Percentiles rank a stretch among this genome's conserved stretches.
Conservation (phyloP, 805 yeast species). For the Ogataea nonfermentans region DNA sequence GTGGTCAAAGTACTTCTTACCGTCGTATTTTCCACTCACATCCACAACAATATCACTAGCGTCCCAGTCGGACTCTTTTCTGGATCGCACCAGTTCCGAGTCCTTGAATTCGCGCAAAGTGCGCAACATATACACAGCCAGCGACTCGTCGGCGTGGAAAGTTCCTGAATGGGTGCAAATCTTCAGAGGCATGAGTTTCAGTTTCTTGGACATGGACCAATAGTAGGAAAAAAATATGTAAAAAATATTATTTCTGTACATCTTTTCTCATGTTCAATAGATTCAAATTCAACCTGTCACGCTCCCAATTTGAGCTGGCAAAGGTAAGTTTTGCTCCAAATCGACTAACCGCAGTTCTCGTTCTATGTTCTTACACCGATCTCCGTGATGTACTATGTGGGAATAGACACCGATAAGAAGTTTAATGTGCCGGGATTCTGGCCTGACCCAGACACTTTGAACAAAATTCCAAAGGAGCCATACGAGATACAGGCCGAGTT, state of each 20-base stretch:
- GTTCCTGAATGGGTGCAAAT: constrained; percentile 92
- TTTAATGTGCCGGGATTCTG: constrained; percentile 91
- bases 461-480: constrained; percentile 89
- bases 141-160: constrained; percentile 95
- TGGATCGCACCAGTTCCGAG: constrained; percentile 74
- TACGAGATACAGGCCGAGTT: constrained; percentile 89
- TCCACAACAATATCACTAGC: constrained; percentile 89
- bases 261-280: constrained; percentile 5
- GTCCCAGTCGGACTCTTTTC: constrained; percentile 82
- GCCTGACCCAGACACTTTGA: constrained; percentile 93
- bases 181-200: constrained; percentile 37
- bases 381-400: constrained; percentile 89
- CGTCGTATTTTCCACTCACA: constrained; percentile 90
- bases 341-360: constrained; percentile 51
- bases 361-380: constrained; percentile 85
- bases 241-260: constrained; percentile 1
- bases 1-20: constrained; percentile 84
- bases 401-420: constrained; percentile 84
- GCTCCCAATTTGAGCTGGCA: constrained; percentile 54
- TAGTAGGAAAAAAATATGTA: constrained; percentile 8
- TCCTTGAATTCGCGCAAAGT: constrained; percentile 64
- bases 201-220: constrained; percentile 21
- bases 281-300: constrained; percentile 32
- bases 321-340: constrained; percentile 35
- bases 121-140: constrained; percentile 85